A percentile compares a stretch with the other conserved stretches of the same genome.
phyloP scores from a whole-genome alignment of 2,329 filamentous ascomycete genomes.

The Nakataea oryzae region DNA sequence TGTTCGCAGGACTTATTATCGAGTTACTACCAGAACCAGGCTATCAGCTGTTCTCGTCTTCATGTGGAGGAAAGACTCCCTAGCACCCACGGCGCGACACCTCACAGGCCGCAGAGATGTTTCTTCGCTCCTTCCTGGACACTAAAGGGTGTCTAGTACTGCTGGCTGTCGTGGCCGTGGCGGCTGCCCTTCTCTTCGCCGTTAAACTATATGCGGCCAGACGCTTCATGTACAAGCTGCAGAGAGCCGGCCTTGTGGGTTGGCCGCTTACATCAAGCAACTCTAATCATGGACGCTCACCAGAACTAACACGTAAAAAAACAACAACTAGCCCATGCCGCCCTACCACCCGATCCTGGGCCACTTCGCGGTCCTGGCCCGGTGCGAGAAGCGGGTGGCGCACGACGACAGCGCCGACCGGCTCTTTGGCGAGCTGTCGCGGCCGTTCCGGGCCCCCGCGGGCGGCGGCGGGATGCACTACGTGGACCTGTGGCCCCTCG shows the following conservation, averaged over 20 bases:
- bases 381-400: neutral
- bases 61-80: no score
- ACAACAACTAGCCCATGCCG: constrained; percentile 9
- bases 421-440: neutral
- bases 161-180: neutral
- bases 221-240: neutral
- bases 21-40: neutral
- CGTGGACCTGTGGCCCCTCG: constrained; percentile 9
- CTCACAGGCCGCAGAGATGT: neutral
- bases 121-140: neutral
- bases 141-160: neutral
- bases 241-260: neutral
- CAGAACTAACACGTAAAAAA: neutral
- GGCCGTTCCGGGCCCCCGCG: neutral
- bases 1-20: no score
- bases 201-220: neutral
- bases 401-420: neutral
- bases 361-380: constrained; percentile 9
- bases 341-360: constrained; percentile 8
- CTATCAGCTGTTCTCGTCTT: neutral
- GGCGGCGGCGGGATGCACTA: neutral
- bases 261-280: neutral
- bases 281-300: neutral
- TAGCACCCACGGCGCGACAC: no score
- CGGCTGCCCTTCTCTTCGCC: neutral